A percentile compares a stretch with the other conserved stretches of the same genome.
Evolutionary conservation across 371 early-diverging fungal genomes (phyloP).

Genomic region (Mycotypha africana): DNA sequence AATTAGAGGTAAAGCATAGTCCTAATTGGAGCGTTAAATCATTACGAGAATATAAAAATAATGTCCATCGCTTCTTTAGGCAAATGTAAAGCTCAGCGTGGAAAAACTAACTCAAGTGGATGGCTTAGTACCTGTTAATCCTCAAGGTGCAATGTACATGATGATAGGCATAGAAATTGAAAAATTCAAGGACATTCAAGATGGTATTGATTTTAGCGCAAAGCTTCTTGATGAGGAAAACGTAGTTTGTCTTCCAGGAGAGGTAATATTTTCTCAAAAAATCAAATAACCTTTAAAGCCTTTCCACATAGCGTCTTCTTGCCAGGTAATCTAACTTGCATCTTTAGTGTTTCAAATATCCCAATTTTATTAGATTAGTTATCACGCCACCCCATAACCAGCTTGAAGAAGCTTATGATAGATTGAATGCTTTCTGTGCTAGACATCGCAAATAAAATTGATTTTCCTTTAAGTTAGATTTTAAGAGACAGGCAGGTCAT

Average conservation of each 20-base stretch:
- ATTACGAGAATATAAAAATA: too few species aligned
- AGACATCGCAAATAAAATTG: conserved; percentile 59
- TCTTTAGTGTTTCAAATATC: conserved; percentile 71
- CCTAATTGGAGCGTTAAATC: too few species aligned
- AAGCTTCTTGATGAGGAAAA: conserved; percentile 81
- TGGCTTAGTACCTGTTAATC: conserved; percentile 71
- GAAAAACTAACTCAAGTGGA: conserved; percentile 60
- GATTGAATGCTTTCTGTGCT: conserved; percentile 77
- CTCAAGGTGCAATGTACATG: conserved; percentile 94
- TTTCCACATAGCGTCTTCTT: too few species aligned
- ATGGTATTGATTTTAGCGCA: conserved; percentile 79
- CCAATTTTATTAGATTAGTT: conserved; percentile 78
- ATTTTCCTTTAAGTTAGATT: too few species aligned
- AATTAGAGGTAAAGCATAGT: conserved; percentile 63
- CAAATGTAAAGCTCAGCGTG: conserved; percentile 60
- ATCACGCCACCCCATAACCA: conserved; percentile 73
- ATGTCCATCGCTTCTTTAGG: background rate
- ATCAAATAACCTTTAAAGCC: too few species aligned
- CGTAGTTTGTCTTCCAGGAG: conserved; percentile 83
- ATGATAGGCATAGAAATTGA: conserved; percentile 77
- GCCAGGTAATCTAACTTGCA: background rate
- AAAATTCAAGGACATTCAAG: conserved; percentile 68
- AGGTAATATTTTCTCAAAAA: conserved; percentile 33
- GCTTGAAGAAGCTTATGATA: conserved; percentile 67
- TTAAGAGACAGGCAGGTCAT: too few species aligned